phyloP scores from a whole-genome alignment of 2,329 filamentous ascomycete species.

The Pseudophaeomoniella oleicola region DNA sequence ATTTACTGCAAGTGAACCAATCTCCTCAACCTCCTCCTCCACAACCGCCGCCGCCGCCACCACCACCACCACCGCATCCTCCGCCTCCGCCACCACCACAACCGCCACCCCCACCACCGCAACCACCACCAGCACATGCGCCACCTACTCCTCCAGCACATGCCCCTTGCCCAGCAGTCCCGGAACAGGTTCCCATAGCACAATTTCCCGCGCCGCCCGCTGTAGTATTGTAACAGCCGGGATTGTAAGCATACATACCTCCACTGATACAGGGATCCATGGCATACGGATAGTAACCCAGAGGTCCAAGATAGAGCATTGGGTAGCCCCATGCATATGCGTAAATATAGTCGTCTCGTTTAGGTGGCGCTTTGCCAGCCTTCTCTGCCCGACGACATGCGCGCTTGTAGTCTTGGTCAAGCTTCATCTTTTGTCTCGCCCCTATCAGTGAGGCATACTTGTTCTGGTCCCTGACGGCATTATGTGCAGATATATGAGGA shows the following conservation, averaged over 20 bases:
- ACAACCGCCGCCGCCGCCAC: constrained; percentile 23
- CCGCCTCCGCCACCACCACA: constrained; percentile 25
- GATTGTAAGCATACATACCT: constrained; percentile 28
- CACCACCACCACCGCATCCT: constrained; percentile 29
- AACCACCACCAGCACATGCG: constrained; percentile 21
- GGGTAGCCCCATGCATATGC: constrained; percentile 32
- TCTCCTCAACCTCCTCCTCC: constrained; percentile 15
- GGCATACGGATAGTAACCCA: constrained; percentile 34
- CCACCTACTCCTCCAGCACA: constrained; percentile 12
- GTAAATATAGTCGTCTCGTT: constrained; percentile 18
- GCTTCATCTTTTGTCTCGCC: constrained; percentile 21
- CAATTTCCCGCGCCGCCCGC: constrained; percentile 31
- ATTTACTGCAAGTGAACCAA: too few species aligned
- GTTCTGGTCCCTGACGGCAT: constrained; percentile 35
- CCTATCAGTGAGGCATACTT: constrained; percentile 11
- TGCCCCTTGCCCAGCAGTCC: constrained; percentile 10
- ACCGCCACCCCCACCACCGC: constrained; percentile 27
- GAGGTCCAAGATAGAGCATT: constrained; percentile 20
- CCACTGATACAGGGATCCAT: constrained; percentile 26
- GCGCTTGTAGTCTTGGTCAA: constrained; percentile 42
- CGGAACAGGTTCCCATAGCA: constrained; percentile 20
- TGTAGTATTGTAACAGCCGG: constrained; percentile 27
- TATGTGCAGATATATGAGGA: constrained; percentile 62
- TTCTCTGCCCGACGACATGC: constrained; percentile 22
- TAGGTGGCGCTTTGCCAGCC: constrained; percentile 20